A percentile compares a stretch with the other conserved stretches of the same genome.
These are phyloP conservation scores for Irpex sp. DNA, from an alignment of 1,284 basidiomycete species.

Conservation along the genomic window DNA sequence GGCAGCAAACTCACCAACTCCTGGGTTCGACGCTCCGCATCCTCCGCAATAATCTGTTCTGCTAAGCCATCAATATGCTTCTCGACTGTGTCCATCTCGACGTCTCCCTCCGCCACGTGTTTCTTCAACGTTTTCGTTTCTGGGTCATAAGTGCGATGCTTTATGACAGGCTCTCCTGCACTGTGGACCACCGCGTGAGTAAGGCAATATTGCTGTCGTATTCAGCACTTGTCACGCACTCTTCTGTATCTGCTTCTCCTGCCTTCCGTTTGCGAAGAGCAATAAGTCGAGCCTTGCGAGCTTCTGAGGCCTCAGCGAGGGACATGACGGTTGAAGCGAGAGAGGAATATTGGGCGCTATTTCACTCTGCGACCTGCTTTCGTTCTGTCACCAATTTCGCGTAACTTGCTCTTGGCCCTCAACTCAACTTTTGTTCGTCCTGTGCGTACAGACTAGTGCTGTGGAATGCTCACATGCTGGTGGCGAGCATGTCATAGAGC, in stretches of 20 bases:
- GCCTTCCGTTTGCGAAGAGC: slow-evolving; percentile 80
- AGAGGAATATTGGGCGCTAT: neutral
- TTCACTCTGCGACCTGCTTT: neutral
- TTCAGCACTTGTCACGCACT: slow-evolving; percentile 29
- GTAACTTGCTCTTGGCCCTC: neutral
- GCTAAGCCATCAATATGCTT: slow-evolving; percentile 82
- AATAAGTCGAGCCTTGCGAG: slow-evolving; percentile 81
- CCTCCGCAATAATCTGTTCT: slow-evolving; percentile 80
- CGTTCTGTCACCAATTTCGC: neutral
- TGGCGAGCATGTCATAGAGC: slow-evolving; percentile 33
- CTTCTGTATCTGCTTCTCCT: slow-evolving; percentile 42
- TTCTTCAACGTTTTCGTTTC: slow-evolving; percentile 76
- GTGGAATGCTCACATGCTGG: slow-evolving; percentile 36
- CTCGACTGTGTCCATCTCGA: slow-evolving; percentile 81
- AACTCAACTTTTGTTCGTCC: neutral
- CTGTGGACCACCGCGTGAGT: slow-evolving; percentile 7
- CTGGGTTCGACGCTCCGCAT: slow-evolving; percentile 79
- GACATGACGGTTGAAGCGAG: slow-evolving; percentile 47
- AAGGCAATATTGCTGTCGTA: slow-evolving; percentile 1
- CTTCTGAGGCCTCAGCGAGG: slow-evolving; percentile 79
- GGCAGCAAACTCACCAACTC: slow-evolving; percentile 64
- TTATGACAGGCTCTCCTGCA: slow-evolving; percentile 48
- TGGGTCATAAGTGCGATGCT: slow-evolving; percentile 84
- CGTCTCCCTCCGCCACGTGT: slow-evolving; percentile 46
- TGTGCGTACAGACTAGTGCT: neutral